Evolutionary conservation across 2,329 filamentous ascomycete genomes (phyloP).

Genomic region (Apiospora sp.): DNA sequence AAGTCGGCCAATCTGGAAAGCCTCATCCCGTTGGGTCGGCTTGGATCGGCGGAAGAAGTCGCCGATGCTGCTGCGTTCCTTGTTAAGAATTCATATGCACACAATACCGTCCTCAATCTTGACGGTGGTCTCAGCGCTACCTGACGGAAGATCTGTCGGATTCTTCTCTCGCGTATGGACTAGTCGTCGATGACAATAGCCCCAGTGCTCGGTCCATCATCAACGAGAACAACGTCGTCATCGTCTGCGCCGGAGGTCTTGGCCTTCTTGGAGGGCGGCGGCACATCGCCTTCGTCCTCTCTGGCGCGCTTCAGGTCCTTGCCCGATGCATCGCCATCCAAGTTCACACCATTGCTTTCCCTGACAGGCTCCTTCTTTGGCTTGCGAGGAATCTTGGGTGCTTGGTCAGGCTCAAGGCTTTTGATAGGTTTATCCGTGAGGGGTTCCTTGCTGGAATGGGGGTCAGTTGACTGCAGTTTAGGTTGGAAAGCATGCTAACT

Average conservation of each 20-base stretch:
- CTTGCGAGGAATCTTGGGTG: conserved; percentile 60
- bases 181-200: conserved; percentile 74
- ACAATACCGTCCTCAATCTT: conserved; percentile 86
- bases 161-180: conserved; percentile 25
- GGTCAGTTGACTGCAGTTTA: conserved; percentile 27
- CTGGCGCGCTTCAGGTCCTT: conserved; percentile 56
- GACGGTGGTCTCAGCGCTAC: conserved; percentile 82
- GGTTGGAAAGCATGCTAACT: conserved; percentile 36
- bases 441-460: conserved; percentile 46
- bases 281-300: conserved; percentile 51
- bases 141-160: conserved; percentile 42
- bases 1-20: conserved; percentile 44
- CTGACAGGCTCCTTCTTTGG: conserved; percentile 52
- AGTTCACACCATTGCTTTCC: conserved; percentile 48
- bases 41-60: conserved; percentile 75
- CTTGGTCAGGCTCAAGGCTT: conserved; percentile 50
- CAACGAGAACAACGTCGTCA: conserved; percentile 58
- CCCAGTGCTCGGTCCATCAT: conserved; percentile 59
- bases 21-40: conserved; percentile 70
- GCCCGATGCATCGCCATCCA: conserved; percentile 47
- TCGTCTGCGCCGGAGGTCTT: conserved; percentile 48
- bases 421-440: conserved; percentile 64
- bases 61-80: conserved; percentile 85
- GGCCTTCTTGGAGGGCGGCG: conserved; percentile 55
- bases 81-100: conserved; percentile 80